Conservation (phyloP, 805 yeast genomes). For the Brettanomyces bruxellensis region DNA sequence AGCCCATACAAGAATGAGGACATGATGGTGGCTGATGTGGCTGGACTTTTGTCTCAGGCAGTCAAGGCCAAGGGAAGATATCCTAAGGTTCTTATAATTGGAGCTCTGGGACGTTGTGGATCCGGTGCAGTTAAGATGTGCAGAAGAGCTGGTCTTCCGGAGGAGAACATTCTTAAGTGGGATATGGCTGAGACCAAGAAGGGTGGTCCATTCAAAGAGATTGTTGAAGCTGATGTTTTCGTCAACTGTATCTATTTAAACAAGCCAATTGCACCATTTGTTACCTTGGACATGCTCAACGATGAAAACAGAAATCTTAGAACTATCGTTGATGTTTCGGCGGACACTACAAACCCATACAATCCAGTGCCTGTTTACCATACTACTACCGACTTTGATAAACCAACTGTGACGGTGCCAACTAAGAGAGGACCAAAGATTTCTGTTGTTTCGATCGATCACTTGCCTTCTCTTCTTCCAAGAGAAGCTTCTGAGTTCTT, state of each 20-base stretch:
- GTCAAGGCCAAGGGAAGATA: conserved; percentile 47
- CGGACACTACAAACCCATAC: conserved; percentile 97
- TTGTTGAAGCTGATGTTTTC: conserved; percentile 79
- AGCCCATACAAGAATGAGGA: conserved; percentile 76
- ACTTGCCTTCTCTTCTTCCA: conserved; percentile 89
- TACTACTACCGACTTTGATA: conserved; percentile 80
- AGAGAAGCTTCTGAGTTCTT: conserved; percentile 95
- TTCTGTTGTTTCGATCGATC: conserved; percentile 92
- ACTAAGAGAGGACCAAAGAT: conserved; percentile 75
- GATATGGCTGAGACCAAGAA: conserved; percentile 93
- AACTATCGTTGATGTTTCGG: conserved; percentile 95
- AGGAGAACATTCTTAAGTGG: conserved; percentile 79
- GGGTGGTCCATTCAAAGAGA: conserved; percentile 97
- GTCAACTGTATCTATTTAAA: conserved; percentile 95
- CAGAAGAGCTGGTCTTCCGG: conserved; percentile 81
- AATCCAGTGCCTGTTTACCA: conserved; percentile 94
- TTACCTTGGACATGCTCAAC: conserved; percentile 62
- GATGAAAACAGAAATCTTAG: conserved; percentile 63
- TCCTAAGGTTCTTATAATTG: conserved; percentile 84
- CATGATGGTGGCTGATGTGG: conserved; percentile 64
- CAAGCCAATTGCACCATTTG: conserved; percentile 87
- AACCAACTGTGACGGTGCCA: conserved; percentile 83
- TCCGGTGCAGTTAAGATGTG: conserved; percentile 89
- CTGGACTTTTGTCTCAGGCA: conserved; percentile 48
- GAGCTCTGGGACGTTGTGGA: conserved; percentile 98